A percentile compares a stretch with the other conserved stretches of the same genome.
phyloP scores from a whole-genome alignment of 495 filamentous ascomycete species.

The Podospora anserina region DNA sequence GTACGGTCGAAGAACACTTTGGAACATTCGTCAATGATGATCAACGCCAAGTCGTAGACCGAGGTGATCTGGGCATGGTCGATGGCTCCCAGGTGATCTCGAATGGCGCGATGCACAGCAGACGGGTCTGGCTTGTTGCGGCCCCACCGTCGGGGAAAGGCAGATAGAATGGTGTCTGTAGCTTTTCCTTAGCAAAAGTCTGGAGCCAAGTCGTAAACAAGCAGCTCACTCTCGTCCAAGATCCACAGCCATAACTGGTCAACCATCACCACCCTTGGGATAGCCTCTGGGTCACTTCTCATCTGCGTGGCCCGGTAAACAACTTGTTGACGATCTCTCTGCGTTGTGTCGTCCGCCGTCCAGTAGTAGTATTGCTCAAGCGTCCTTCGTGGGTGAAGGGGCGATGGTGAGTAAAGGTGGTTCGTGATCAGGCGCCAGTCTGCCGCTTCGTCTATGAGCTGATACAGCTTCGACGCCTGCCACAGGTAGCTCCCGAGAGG shows the following conservation, averaged over 20 bases:
- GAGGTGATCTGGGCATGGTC: conserved; percentile 54
- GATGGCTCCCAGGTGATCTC: conserved; percentile 39
- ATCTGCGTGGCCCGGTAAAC: conserved; percentile 23
- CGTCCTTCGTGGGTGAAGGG: conserved; percentile 21
- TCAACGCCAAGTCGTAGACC: conserved; percentile 61
- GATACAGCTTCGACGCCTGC: conserved; percentile 27
- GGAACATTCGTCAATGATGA: conserved; percentile 35
- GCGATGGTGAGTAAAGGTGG: conserved; percentile 24
- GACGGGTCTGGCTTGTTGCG: conserved; percentile 66
- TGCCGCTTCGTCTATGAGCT: conserved; percentile 31
- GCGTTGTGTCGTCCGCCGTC: conserved; percentile 23
- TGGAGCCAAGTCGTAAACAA: background rate
- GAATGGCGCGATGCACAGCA: conserved; percentile 56
- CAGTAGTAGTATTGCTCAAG: conserved; percentile 27
- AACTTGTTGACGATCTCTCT: conserved; percentile 25
- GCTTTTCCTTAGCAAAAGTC: background rate
- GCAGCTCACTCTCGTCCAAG: conserved; percentile 45
- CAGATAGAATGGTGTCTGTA: conserved; percentile 59
- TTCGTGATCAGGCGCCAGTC: conserved; percentile 28
- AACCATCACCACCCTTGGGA: conserved; percentile 71
- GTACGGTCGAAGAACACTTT: conserved; percentile 57
- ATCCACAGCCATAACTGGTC: conserved; percentile 76
- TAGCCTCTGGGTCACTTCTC: conserved; percentile 25
- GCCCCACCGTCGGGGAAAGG: conserved; percentile 66
- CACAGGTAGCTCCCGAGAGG: conserved; percentile 26